phyloP scores from a whole-genome alignment of 2,329 filamentous ascomycete genomes.

The Aspergillus fructus region DNA sequence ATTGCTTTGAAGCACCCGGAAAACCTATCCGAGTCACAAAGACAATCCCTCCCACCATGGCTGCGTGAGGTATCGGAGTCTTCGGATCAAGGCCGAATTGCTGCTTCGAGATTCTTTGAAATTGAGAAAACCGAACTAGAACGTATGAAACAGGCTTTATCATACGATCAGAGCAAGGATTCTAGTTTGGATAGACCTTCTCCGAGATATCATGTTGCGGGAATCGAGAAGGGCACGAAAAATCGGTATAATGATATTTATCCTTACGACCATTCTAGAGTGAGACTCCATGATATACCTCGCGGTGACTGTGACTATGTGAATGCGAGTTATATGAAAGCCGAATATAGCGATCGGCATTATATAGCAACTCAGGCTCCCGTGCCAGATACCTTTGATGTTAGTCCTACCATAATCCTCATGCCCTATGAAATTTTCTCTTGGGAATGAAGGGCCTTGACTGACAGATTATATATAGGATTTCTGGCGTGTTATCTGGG shows the following conservation, averaged over 20 bases:
- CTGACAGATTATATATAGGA: slow-evolving; percentile 57
- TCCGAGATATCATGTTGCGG: slow-evolving; percentile 70
- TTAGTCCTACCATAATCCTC: slow-evolving; percentile 48
- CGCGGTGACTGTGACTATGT: slow-evolving; percentile 83
- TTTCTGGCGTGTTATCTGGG: slow-evolving; percentile 98
- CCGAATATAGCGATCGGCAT: slow-evolving; percentile 78
- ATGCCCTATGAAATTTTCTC: background rate
- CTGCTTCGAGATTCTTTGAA: slow-evolving; percentile 77
- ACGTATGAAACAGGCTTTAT: slow-evolving; percentile 84
- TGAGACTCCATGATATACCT: slow-evolving; percentile 69
- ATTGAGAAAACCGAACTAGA: slow-evolving; percentile 85
- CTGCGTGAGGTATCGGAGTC: slow-evolving; percentile 66
- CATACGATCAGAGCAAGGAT: slow-evolving; percentile 59
- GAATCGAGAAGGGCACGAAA: slow-evolving; percentile 90
- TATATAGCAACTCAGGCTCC: slow-evolving; percentile 97
- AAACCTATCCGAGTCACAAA: slow-evolving; percentile 48
- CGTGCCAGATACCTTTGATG: slow-evolving; percentile 85
- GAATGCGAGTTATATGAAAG: slow-evolving; percentile 85
- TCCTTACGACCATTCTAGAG: slow-evolving; percentile 90
- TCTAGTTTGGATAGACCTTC: slow-evolving; percentile 42
- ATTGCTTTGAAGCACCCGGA: slow-evolving; percentile 61
- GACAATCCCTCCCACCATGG: slow-evolving; percentile 70
- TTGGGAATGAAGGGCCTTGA: background rate
- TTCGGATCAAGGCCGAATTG: slow-evolving; percentile 71
- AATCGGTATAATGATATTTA: slow-evolving; percentile 98